A percentile compares a stretch with the other conserved stretches of the same genome.
phyloP scores from a whole-genome alignment of 495 filamentous ascomycete species.

The Neohortaea acidophila region DNA sequence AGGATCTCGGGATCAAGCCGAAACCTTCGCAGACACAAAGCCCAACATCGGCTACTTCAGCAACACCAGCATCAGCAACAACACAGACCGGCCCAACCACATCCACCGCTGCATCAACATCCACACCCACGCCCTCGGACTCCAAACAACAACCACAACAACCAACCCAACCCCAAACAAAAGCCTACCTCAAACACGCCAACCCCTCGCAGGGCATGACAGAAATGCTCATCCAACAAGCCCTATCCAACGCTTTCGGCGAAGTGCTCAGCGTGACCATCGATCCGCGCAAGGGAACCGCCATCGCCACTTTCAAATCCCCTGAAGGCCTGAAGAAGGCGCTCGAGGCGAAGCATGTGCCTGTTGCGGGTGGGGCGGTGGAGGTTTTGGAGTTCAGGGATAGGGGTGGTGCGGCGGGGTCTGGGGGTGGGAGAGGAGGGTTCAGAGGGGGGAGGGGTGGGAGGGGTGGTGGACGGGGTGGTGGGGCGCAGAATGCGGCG shows the following conservation, averaged over 20 bases:
- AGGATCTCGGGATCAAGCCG: conserved; percentile 61
- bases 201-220: conserved; percentile 85
- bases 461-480: conserved; percentile 12
- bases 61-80: conserved; percentile 17
- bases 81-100: not conserved
- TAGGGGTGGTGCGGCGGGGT: conserved; percentile 12
- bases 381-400: conserved; percentile 74
- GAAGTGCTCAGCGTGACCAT: conserved; percentile 65
- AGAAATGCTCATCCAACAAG: conserved; percentile 54
- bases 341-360: conserved; percentile 63
- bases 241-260: conserved; percentile 57
- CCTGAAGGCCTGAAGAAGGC: conserved; percentile 56
- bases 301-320: conserved; percentile 71
- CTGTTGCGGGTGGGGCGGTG: conserved; percentile 59
- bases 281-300: conserved; percentile 83
- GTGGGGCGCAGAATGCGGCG: conserved; percentile 3
- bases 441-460: conserved; percentile 6
- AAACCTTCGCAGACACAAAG: conserved; percentile 3
- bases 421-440: not conserved
- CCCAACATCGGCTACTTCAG: not conserved
- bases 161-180: conserved; percentile 11
- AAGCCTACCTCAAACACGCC: conserved; percentile 87
- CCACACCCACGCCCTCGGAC: conserved; percentile 7
- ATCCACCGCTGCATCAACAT: conserved; percentile 8
- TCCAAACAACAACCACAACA: conserved; percentile 15